These are phyloP conservation scores for Carex parvula DNA, from an alignment of 176 grass and related monocot species.

Conservation along the genomic window DNA sequence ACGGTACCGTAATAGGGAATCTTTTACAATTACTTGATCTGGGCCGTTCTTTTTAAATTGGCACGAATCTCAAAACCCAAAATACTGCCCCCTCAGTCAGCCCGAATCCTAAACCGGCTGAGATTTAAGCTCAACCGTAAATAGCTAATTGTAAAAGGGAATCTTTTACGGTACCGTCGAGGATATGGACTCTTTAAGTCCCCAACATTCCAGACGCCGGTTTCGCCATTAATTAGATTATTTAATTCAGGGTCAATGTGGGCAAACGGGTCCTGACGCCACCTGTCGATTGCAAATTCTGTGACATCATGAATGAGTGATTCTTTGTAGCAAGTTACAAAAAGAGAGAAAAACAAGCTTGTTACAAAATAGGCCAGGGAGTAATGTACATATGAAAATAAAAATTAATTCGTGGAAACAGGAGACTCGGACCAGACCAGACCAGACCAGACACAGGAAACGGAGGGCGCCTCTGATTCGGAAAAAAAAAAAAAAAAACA, in stretches of 20 bases:
- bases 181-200: no score
- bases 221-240: background rate
- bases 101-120: no score
- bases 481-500: background rate
- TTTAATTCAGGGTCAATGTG: conserved; percentile 7
- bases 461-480: background rate
- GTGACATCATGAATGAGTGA: background rate
- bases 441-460: background rate
- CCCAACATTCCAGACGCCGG: background rate
- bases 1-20: no score
- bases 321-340: background rate
- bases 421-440: background rate
- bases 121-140: no score
- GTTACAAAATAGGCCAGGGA: background rate
- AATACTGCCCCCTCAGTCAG: no score
- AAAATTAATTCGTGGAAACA: background rate
- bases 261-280: background rate
- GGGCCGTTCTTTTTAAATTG: no score
- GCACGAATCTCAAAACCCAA: no score
- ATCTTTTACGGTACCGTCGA: no score
- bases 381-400: background rate
- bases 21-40: no score
- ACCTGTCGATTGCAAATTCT: background rate
- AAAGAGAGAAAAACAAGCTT: background rate
- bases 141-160: no score